These are phyloP conservation scores for Linum lewisii DNA, from an alignment of 345 rosid genomes.

Conservation along the genomic window DNA sequence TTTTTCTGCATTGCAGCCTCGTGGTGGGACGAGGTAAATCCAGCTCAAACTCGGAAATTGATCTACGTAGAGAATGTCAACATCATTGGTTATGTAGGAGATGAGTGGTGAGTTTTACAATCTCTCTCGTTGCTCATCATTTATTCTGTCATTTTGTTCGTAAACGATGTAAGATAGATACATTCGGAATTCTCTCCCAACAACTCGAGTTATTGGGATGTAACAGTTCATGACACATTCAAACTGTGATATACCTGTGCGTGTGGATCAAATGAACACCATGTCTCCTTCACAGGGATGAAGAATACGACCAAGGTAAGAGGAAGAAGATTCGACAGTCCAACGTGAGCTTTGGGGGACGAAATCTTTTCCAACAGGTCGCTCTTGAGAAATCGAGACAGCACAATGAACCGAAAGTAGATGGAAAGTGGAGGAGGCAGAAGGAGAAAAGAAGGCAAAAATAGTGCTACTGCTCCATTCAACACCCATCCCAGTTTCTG, in stretches of 20 bases:
- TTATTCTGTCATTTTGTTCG: too few relatives aligned
- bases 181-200: too few relatives aligned
- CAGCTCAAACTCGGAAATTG: conserved; percentile 23
- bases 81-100: conserved; percentile 58
- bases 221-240: too few relatives aligned
- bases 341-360: conserved; percentile 38
- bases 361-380: conserved; percentile 68
- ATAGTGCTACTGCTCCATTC: conserved; percentile 31
- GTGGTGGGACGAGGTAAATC: conserved; percentile 55
- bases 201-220: too few relatives aligned
- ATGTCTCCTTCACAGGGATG: too few relatives aligned
- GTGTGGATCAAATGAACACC: too few relatives aligned
- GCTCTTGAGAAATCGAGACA: conserved; percentile 23
- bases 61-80: conserved; percentile 13
- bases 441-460: conserved; percentile 28
- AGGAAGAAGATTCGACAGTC: conserved; percentile 58
- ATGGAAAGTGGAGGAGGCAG: background rate
- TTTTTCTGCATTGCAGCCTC: conserved; percentile 47
- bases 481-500: too few relatives aligned
- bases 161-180: too few relatives aligned
- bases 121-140: too few relatives aligned
- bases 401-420: conserved; percentile 6
- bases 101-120: conserved; percentile 97
- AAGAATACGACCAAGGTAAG: conserved; percentile 89
- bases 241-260: too few relatives aligned